phyloP scores from a whole-genome alignment of 1,284 basidiomycete genomes.

The Malassezia dermatis region DNA sequence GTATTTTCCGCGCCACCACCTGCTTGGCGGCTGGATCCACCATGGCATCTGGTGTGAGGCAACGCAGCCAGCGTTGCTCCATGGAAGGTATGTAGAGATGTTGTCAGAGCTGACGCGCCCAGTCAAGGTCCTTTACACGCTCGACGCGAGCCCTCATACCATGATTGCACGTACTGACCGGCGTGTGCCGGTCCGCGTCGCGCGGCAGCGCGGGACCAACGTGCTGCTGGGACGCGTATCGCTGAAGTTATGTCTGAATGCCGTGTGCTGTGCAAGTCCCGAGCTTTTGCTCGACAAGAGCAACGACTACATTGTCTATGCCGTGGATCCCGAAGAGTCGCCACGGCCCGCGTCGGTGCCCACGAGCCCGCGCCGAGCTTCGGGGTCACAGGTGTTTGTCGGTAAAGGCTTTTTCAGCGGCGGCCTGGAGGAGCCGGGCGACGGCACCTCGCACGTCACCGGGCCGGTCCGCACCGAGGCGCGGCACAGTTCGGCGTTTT shows the following conservation, averaged over 20 bases:
- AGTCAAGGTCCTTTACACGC: slow-evolving; percentile 46
- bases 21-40: slow-evolving; percentile 2
- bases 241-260: slow-evolving; percentile 42
- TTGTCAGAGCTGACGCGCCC: not conserved
- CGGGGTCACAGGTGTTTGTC: slow-evolving; percentile 24
- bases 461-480: slow-evolving; percentile 36
- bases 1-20: slow-evolving; percentile 2
- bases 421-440: slow-evolving; percentile 37
- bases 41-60: slow-evolving; percentile 4
- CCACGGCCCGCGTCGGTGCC: slow-evolving; percentile 12
- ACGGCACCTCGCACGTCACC: slow-evolving; percentile 37
- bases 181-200: slow-evolving; percentile 27
- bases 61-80: slow-evolving; percentile 10
- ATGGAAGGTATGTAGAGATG: slow-evolving; percentile 13
- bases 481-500: slow-evolving; percentile 13
- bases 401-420: slow-evolving; percentile 44
- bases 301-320: slow-evolving; percentile 44
- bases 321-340: slow-evolving; percentile 43
- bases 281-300: slow-evolving; percentile 38
- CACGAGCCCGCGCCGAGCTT: slow-evolving; percentile 20
- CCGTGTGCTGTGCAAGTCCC: slow-evolving; percentile 35
- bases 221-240: slow-evolving; percentile 32
- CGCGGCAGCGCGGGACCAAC: slow-evolving; percentile 4
- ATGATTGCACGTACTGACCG: slow-evolving; percentile 35
- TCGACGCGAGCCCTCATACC: slow-evolving; percentile 37